These are phyloP conservation scores for Tylopilus cervinicoccineus DNA, from an alignment of 768 basidiomycete genomes.

Conservation along the genomic window DNA sequence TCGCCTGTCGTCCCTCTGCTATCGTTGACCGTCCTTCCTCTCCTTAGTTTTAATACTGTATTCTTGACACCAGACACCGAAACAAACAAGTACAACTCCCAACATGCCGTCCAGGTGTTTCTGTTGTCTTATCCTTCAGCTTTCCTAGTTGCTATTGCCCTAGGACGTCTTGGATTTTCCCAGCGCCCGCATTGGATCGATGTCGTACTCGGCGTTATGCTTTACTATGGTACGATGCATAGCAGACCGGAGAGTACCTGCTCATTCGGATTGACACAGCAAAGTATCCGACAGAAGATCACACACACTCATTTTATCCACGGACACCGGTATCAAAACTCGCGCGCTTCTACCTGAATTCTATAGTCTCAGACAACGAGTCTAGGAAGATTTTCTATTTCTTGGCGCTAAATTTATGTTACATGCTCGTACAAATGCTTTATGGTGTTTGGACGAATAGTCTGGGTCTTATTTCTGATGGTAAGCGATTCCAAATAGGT, in stretches of 20 bases:
- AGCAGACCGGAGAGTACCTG: neutral
- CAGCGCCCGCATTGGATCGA: slow-evolving; percentile 59
- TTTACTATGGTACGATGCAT: slow-evolving; percentile 57
- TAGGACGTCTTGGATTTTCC: slow-evolving; percentile 64
- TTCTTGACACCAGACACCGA: slow-evolving; percentile 53
- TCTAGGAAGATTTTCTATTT: slow-evolving; percentile 97
- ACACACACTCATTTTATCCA: slow-evolving; percentile 39
- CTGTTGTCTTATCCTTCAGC: slow-evolving; percentile 54
- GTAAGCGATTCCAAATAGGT: slow-evolving; percentile 40
- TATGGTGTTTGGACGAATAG: slow-evolving; percentile 99
- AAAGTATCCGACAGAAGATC: slow-evolving; percentile 47
- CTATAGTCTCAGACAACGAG: slow-evolving; percentile 87
- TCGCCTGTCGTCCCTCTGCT: slow-evolving; percentile 53
- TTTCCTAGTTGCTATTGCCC: slow-evolving; percentile 43
- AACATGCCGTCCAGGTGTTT: slow-evolving; percentile 54
- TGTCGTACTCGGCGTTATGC: slow-evolving; percentile 47
- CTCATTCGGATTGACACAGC: slow-evolving; percentile 33
- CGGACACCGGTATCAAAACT: slow-evolving; percentile 53
- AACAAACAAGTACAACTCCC: slow-evolving; percentile 42
- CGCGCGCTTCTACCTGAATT: slow-evolving; percentile 74
- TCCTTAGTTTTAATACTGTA: slow-evolving; percentile 60
- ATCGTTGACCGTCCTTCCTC: slow-evolving; percentile 55
- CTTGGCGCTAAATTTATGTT: slow-evolving; percentile 87
- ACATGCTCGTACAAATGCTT: slow-evolving; percentile 96
- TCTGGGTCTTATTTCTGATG: slow-evolving; percentile 93